These are phyloP conservation scores for Hypomontagnella monticulosa DNA, from an alignment of 495 filamentous ascomycete species.

Conservation along the genomic window DNA sequence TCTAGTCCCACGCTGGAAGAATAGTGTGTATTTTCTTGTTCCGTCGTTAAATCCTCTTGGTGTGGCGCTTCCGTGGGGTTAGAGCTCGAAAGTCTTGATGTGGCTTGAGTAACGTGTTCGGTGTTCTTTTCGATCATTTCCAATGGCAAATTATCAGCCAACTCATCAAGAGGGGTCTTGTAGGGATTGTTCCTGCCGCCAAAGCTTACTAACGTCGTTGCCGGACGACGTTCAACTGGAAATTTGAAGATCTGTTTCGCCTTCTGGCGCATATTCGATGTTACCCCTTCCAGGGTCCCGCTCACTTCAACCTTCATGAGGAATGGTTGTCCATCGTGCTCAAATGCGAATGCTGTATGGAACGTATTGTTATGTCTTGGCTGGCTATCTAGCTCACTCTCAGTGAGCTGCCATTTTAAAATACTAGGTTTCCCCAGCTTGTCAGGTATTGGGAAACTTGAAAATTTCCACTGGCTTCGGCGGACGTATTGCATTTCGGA, in stretches of 20 bases:
- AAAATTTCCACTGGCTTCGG: constrained; percentile 22
- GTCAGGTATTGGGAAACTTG: constrained; percentile 4
- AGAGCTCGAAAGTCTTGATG: neutral
- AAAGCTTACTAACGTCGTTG: constrained; percentile 22
- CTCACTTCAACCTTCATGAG: constrained; percentile 46
- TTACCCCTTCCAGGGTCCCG: constrained; percentile 27
- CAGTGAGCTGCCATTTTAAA: constrained; percentile 46
- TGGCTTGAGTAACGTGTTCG: neutral
- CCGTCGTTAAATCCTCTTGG: too few relatives aligned
- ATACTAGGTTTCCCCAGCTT: neutral
- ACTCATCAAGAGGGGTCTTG: constrained; percentile 14
- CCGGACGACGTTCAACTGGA: constrained; percentile 1
- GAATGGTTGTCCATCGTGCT: constrained; percentile 47
- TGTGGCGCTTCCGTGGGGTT: neutral
- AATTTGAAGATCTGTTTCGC: constrained; percentile 11
- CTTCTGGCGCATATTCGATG: constrained; percentile 7
- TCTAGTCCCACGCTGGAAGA: neutral
- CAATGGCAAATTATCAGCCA: constrained; percentile 2
- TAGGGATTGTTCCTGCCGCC: constrained; percentile 18
- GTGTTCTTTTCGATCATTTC: constrained; percentile 18
- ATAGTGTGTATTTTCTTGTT: neutral
- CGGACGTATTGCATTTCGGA: constrained; percentile 2
- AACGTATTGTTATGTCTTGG: constrained; percentile 43
- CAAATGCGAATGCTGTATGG: constrained; percentile 48
- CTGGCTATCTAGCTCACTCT: constrained; percentile 43